These are phyloP conservation scores for Pezicula neosporulosa DNA, from an alignment of 2,329 filamentous ascomycete species.

Conservation along the genomic window DNA sequence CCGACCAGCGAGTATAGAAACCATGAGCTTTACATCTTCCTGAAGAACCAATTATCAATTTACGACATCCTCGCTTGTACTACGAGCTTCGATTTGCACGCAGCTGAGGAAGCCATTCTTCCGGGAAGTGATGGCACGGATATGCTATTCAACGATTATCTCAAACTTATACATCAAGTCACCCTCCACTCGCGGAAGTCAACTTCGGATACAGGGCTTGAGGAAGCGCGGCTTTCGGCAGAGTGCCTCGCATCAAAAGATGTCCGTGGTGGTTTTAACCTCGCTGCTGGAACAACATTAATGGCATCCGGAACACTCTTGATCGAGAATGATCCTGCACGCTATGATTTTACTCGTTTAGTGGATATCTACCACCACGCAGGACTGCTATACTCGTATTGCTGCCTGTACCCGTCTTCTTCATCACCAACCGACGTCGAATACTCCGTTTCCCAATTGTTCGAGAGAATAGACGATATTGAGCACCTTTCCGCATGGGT, in stretches of 20 bases:
- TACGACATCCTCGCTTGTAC: neutral
- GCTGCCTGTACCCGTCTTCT: neutral
- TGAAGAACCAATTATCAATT: neutral
- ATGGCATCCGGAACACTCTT: neutral
- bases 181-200: neutral
- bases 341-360: neutral
- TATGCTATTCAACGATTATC: neutral
- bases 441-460: neutral
- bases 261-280: neutral
- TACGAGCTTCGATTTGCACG: neutral
- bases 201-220: neutral
- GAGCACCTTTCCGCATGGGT: neutral
- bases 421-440: neutral
- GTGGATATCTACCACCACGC: neutral
- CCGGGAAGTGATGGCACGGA: neutral
- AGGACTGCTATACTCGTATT: neutral
- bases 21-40: neutral
- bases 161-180: neutral
- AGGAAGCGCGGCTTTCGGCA: neutral
- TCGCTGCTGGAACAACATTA: neutral
- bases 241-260: neutral
- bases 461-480: neutral
- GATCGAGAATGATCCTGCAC: neutral
- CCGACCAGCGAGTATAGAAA: neutral
- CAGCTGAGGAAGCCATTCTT: neutral